These are phyloP conservation scores for Noccaea caerulescens DNA, from an alignment of 345 rosid species.

Conservation along the genomic window DNA sequence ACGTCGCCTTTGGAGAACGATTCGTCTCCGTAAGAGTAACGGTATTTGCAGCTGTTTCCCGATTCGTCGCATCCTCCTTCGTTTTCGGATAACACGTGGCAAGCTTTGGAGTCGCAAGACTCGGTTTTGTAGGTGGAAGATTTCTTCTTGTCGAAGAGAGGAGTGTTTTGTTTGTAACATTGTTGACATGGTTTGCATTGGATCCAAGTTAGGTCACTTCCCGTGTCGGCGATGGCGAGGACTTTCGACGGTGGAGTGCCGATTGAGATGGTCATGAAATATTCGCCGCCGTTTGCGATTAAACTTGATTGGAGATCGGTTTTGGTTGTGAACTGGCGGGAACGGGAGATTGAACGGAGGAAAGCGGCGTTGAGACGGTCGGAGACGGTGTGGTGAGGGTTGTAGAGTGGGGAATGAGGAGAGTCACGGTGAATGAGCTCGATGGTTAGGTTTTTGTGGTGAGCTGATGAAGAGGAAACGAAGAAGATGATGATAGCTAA, in stretches of 20 bases:
- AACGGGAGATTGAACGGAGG: constrained; percentile 43
- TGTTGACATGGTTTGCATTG: constrained; percentile 45
- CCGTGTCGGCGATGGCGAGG: constrained; percentile 43
- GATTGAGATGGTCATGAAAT: constrained; percentile 45
- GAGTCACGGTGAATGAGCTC: constrained; percentile 50
- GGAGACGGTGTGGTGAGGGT: constrained; percentile 29
- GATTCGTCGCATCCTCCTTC: constrained; percentile 39
- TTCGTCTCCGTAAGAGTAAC: constrained; percentile 54
- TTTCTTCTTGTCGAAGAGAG: constrained; percentile 35
- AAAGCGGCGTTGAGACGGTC: constrained; percentile 43
- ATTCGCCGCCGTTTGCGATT: constrained; percentile 28
- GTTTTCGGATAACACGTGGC: constrained; percentile 18
- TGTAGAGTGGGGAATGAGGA: constrained; percentile 42
- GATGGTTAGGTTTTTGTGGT: constrained; percentile 15
- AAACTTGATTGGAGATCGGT: constrained; percentile 34
- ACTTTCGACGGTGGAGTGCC: constrained; percentile 43
- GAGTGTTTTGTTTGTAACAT: constrained; percentile 38
- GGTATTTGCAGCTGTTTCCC: constrained; percentile 45
- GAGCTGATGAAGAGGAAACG: constrained; percentile 16
- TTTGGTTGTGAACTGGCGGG: constrained; percentile 38
- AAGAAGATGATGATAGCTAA: constrained; percentile 14
- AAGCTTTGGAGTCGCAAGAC: constrained; percentile 24
- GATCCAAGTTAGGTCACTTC: constrained; percentile 43
- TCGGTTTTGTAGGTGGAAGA: constrained; percentile 43
- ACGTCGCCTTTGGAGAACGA: constrained; percentile 51